Evolutionary conservation across 2,329 filamentous ascomycete genomes (phyloP), one percentile per base, ranked within the genome.

Genomic region (Diaporthe sp.): DNA sequence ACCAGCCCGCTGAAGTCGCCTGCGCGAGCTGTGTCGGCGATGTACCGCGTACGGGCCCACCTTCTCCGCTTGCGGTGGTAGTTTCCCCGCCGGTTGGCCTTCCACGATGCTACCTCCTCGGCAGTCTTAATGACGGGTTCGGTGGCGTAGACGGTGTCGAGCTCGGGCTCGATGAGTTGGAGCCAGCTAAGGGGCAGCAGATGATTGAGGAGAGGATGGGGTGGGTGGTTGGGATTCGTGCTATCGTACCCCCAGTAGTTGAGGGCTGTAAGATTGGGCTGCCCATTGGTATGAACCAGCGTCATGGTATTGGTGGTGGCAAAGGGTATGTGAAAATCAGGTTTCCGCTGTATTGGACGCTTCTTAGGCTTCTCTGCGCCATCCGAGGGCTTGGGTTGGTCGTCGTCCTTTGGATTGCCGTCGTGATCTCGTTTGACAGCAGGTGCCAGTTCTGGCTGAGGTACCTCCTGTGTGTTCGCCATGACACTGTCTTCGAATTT

Each of bases 151-250:
- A 93, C 91, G 0, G 90, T 89, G 83, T 98, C 97, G 42, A 91
- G 87, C 49, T 90, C 86, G 0, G 97, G 97, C 34, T 94, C 89
- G 22, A 98, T 86, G 7, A 99, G 91, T 84, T 98, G 96, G 2
- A 99, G 90, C 96, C 96, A 99, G 39, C 95, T 96, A 42, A 98
- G 87, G 7, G 93, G 91, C 80, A 96, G 93, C 70, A 99, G 91
- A 82, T 97, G 93, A 22, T 90, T 93, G 83, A 93, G 90, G 15
- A 99, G 91, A 0, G 97, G 96, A 82, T 98, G 97, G 34, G 91
- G 87, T 19, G 89, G 87, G 72, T 88, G 89, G 78, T 89, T 89
- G 58, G 92, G 91, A 77, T 91, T 91, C 75, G 90, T 89, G 78
- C 89, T 87, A 84, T 98, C 95, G 85, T 93, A 98, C 83, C 92